Evolutionary conservation across 352 stramenopile species (phyloP).

Genomic region (Globisporangium paroecandrum): DNA sequence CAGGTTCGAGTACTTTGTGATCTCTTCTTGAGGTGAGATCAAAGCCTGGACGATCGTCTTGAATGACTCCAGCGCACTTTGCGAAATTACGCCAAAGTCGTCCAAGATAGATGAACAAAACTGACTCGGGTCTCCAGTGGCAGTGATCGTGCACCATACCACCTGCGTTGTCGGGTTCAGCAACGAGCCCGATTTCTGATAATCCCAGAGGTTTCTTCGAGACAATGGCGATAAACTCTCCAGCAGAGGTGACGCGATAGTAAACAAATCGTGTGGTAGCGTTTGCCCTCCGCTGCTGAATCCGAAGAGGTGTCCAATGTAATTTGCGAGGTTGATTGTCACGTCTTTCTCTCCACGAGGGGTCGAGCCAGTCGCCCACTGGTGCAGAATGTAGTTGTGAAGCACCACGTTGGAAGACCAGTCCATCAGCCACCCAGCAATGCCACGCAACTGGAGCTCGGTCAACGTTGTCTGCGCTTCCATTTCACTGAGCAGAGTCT

Average conservation of each 20-base stretch:
- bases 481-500: constrained; percentile 29
- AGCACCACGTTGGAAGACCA: constrained; percentile 46
- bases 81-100: constrained; percentile 32
- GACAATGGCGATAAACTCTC: constrained; percentile 18
- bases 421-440: constrained; percentile 48
- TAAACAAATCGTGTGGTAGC: constrained; percentile 10
- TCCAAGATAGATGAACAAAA: constrained; percentile 37
- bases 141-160: constrained; percentile 43
- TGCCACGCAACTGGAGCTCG: constrained; percentile 33
- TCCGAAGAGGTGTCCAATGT: constrained; percentile 27
- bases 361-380: constrained; percentile 49
- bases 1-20: constrained; percentile 35
- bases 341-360: constrained; percentile 28
- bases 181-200: constrained; percentile 31
- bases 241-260: constrained; percentile 8
- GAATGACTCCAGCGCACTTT: constrained; percentile 25
- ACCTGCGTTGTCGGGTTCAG: constrained; percentile 40
- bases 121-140: constrained; percentile 11
- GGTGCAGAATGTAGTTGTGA: constrained; percentile 35
- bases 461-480: constrained; percentile 26
- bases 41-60: constrained; percentile 29
- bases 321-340: constrained; percentile 25
- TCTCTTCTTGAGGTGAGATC: constrained; percentile 14
- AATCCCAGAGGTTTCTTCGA: constrained; percentile 45
- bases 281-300: constrained; percentile 16